A percentile compares a stretch with the other conserved stretches of the same genome.
Conservation (phyloP, 2,329 filamentous ascomycete species). For the Alternaria arborescens region DNA sequence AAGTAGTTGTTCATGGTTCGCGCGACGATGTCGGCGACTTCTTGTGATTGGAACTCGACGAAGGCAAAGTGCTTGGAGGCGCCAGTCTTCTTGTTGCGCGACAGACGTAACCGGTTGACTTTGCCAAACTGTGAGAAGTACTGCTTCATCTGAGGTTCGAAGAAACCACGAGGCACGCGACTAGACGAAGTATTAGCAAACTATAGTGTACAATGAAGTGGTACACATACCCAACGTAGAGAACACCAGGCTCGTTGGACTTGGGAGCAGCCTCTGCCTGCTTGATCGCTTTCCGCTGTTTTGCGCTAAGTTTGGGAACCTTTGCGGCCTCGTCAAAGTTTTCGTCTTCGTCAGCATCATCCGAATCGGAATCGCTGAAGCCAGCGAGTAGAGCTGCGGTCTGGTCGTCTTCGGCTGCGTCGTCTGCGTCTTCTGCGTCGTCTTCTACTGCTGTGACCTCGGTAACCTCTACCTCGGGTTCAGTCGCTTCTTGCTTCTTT, state of each 20-base stretch:
- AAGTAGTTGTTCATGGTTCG: conserved; percentile 99
- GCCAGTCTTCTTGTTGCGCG: conserved; percentile 91
- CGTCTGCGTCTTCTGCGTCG: conserved; percentile 31
- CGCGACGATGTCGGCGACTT: conserved; percentile 89
- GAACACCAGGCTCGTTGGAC: conserved; percentile 72
- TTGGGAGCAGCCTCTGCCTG: conserved; percentile 61
- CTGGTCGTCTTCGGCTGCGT: conserved; percentile 54
- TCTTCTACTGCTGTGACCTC: conserved; percentile 22
- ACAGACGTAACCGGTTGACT: conserved; percentile 80
- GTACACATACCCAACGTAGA: conserved; percentile 76
- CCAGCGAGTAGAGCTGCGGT: conserved; percentile 61
- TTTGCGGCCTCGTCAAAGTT: conserved; percentile 50
- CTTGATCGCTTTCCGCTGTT: conserved; percentile 55
- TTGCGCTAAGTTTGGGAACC: conserved; percentile 39
- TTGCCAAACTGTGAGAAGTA: conserved; percentile 95
- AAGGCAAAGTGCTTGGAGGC: conserved; percentile 94
- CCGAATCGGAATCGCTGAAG: conserved; percentile 57
- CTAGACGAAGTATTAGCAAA: conserved; percentile 44
- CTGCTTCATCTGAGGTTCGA: conserved; percentile 90
- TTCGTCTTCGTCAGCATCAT: conserved; percentile 47
- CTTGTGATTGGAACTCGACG: conserved; percentile 79
- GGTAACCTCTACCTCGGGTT: conserved; percentile 23
- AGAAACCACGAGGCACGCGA: conserved; percentile 93
- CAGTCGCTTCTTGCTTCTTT: conserved; percentile 27
- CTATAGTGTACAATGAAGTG: not conserved